Conservation (phyloP, 805 yeast species). For the Ogataea kodamae region DNA sequence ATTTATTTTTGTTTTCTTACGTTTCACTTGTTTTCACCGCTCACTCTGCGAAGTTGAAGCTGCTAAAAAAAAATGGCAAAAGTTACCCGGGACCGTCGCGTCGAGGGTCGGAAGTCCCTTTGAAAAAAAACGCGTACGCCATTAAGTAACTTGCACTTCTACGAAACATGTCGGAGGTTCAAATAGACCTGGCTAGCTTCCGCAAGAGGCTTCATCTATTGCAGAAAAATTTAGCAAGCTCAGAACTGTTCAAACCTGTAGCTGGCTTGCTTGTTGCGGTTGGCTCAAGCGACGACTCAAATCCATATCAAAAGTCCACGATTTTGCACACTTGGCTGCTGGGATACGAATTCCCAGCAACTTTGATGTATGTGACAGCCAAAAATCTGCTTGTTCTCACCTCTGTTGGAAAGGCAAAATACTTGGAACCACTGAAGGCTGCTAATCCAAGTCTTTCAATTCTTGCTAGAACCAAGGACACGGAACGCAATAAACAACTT, state of each 20-base stretch:
- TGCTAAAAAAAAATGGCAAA: slow-evolving; percentile 1
- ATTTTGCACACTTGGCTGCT: slow-evolving; percentile 86
- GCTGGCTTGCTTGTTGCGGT: slow-evolving; percentile 61
- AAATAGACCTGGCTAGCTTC: slow-evolving; percentile 50
- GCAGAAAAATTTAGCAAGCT: slow-evolving; percentile 34
- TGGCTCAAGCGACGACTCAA: slow-evolving; percentile 84
- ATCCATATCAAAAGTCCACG: slow-evolving; percentile 85
- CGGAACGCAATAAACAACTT: slow-evolving; percentile 64
- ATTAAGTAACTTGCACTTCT: slow-evolving; percentile 6
- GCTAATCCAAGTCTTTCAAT: slow-evolving; percentile 43
- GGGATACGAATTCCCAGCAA: slow-evolving; percentile 95
- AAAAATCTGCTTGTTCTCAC: slow-evolving; percentile 66
- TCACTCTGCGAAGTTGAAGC: neutral
- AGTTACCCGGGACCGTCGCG: slow-evolving; percentile 15
- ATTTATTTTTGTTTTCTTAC: slow-evolving; percentile 9
- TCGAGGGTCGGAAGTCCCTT: slow-evolving; percentile 4
- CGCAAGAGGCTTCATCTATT: slow-evolving; percentile 48
- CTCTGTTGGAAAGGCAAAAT: slow-evolving; percentile 79
- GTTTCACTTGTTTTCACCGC: slow-evolving; percentile 10
- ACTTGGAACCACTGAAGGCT: slow-evolving; percentile 56
- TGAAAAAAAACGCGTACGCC: slow-evolving; percentile 9
- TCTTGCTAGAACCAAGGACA: slow-evolving; percentile 79
- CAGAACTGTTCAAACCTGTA: slow-evolving; percentile 39
- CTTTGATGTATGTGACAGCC: slow-evolving; percentile 63
- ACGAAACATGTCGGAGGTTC: slow-evolving; percentile 52